Percentiles rank a stretch among this genome's conserved stretches.
phyloP scores from a whole-genome alignment of 192 early-diverging fungal genomes.

The Ramicandelaber brevisporus region DNA sequence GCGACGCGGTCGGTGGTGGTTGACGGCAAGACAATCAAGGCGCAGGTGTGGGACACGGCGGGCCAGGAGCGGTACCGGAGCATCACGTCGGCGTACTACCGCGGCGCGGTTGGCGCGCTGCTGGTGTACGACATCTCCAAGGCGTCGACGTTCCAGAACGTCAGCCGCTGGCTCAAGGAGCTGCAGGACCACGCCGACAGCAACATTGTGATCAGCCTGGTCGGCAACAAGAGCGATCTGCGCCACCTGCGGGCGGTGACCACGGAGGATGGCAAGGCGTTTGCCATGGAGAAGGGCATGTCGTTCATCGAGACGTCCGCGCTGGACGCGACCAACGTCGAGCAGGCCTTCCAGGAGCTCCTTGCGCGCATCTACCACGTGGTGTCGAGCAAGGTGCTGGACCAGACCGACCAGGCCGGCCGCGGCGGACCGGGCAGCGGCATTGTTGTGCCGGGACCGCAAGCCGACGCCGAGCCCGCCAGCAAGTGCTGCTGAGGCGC shows the following conservation, averaged over 20 bases:
- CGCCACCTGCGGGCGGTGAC: constrained; percentile 85
- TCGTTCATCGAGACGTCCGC: constrained; percentile 98
- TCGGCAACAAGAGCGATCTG: constrained; percentile 98
- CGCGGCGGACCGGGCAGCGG: constrained; percentile 26
- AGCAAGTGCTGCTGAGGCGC: constrained; percentile 33
- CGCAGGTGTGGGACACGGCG: constrained; percentile 99
- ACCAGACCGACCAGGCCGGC: constrained; percentile 24
- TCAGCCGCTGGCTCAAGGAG: constrained; percentile 94
- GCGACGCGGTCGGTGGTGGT: constrained; percentile 89
- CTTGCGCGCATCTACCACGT: constrained; percentile 77
- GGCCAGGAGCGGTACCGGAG: constrained; percentile 70
- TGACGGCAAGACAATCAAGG: constrained; percentile 92
- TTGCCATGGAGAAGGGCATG: constrained; percentile 81
- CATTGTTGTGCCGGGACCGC: constrained; percentile 23
- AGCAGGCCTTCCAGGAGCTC: constrained; percentile 85
- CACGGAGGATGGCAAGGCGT: constrained; percentile 93
- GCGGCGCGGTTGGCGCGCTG: constrained; percentile 88
- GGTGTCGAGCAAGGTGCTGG: constrained; percentile 71
- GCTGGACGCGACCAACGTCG: constrained; percentile 88
- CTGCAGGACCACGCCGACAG: constrained; percentile 87
- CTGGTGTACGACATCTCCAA: constrained; percentile 97
- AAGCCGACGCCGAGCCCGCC: constrained; percentile 17
- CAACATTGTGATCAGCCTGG: constrained; percentile 98
- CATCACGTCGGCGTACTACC: constrained; percentile 81
- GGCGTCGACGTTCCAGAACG: constrained; percentile 85